These are phyloP conservation scores for Cordyceps militaris DNA, from an alignment of 2,329 filamentous ascomycete species.

Conservation along the genomic window DNA sequence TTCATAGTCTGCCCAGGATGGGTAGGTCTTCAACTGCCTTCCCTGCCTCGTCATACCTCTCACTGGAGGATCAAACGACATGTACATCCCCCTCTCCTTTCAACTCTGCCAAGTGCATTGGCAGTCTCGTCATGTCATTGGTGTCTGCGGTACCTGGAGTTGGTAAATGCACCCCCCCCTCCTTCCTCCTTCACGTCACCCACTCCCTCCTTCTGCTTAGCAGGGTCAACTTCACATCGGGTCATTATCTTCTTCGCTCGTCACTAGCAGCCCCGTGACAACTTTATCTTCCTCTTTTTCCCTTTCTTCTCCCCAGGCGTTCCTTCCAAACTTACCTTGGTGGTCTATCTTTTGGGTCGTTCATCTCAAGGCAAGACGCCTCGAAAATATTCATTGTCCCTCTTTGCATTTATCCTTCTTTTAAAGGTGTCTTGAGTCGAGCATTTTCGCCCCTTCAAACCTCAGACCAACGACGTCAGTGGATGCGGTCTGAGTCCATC, in stretches of 20 bases:
- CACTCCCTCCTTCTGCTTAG: background rate
- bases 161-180: background rate
- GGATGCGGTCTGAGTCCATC: background rate
- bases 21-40: no score
- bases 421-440: background rate
- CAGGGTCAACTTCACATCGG: background rate
- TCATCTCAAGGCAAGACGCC: background rate
- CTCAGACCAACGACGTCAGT: background rate
- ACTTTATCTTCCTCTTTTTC: background rate
- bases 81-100: background rate
- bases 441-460: background rate
- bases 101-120: background rate
- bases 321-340: background rate
- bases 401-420: background rate
- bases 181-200: background rate
- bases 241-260: background rate
- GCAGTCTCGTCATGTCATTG: background rate
- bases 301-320: background rate
- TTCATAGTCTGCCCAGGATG: no score
- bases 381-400: background rate
- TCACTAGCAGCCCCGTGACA: background rate
- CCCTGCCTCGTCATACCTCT: no score
- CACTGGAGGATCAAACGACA: background rate
- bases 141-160: background rate
- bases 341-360: background rate